Conservation (phyloP, 2,329 filamentous ascomycete genomes). For the Trichophyton benhamiae region DNA sequence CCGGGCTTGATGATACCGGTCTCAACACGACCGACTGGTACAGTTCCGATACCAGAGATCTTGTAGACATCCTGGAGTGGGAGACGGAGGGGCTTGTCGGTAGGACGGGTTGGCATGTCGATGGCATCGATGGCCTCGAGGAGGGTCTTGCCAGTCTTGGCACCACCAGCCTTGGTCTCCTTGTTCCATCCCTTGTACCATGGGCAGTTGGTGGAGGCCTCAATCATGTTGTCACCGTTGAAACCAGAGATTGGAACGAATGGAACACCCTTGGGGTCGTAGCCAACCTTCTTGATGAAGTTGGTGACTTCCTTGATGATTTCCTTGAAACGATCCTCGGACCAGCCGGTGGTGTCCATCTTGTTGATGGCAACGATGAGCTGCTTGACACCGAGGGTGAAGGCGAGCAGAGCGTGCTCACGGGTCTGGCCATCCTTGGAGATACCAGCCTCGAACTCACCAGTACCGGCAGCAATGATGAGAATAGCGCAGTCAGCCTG, state of each 20-base stretch:
- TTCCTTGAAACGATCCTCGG: conserved; percentile 89
- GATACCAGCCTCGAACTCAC: conserved; percentile 99
- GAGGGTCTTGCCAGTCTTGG: conserved; percentile 90
- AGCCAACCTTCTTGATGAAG: conserved; percentile 99
- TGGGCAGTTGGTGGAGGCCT: conserved; percentile 78
- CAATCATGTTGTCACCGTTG: conserved; percentile 99
- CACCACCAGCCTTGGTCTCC: conserved; percentile 66
- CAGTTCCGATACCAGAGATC: conserved; percentile 99
- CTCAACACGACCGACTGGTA: conserved; percentile 99
- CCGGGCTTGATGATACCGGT: conserved; percentile 85
- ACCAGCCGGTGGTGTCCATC: conserved; percentile 99
- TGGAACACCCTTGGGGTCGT: conserved; percentile 96
- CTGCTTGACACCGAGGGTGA: conserved; percentile 99
- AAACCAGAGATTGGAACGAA: conserved; percentile 99
- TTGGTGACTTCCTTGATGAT: conserved; percentile 99
- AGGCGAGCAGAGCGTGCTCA: conserved; percentile 99
- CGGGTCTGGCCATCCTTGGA: conserved; percentile 99
- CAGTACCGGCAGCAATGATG: conserved; percentile 99
- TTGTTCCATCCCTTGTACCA: conserved; percentile 99
- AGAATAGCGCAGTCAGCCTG: conserved; percentile 99
- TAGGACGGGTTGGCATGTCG: conserved; percentile 80
- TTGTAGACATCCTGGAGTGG: conserved; percentile 99
- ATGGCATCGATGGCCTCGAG: conserved; percentile 98
- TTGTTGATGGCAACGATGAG: conserved; percentile 99
- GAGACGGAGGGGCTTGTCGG: conserved; percentile 99